Percentiles rank a stretch among this genome's conserved stretches.
Conservation (phyloP, 2,329 filamentous ascomycete species). For the Trichoderma atrobrunneum region DNA sequence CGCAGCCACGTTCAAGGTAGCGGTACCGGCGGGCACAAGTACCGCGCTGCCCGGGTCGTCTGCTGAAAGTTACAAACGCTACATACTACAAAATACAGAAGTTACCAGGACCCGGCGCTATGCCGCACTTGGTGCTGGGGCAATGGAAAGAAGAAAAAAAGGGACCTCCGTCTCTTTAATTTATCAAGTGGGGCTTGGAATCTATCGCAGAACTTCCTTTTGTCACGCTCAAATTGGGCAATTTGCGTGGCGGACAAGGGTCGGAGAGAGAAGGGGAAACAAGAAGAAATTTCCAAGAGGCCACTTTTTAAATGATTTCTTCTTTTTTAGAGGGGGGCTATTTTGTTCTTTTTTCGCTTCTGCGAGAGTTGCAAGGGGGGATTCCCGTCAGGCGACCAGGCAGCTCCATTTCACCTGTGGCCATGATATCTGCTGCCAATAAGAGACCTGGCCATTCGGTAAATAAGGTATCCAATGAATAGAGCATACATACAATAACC, state of each 20-base stretch:
- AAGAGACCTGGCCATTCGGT: background rate
- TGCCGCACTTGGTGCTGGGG: background rate
- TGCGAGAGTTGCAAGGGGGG: background rate
- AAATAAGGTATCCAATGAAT: background rate
- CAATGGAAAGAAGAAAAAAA: background rate
- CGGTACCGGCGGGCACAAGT: background rate
- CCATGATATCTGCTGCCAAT: background rate
- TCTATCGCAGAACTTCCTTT: slow-evolving; percentile 21
- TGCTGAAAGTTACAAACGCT: background rate
- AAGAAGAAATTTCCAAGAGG: background rate
- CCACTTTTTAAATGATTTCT: background rate
- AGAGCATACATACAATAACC: background rate
- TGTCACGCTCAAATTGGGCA: slow-evolving; percentile 26
- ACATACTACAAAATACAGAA: background rate
- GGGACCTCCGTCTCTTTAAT: slow-evolving; percentile 20
- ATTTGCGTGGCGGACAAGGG: slow-evolving; percentile 24
- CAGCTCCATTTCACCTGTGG: background rate
- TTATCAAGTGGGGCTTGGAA: slow-evolving; percentile 20
- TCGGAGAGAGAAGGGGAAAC: background rate
- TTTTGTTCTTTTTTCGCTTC: background rate
- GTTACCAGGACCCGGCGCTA: background rate
- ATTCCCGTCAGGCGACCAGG: background rate
- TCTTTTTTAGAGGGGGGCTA: background rate
- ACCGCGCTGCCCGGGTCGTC: background rate
- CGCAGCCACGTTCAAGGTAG: slow-evolving; percentile 7